phyloP scores from a whole-genome alignment of 768 basidiomycete genomes.

The Coprinopsis strossmayeri region DNA sequence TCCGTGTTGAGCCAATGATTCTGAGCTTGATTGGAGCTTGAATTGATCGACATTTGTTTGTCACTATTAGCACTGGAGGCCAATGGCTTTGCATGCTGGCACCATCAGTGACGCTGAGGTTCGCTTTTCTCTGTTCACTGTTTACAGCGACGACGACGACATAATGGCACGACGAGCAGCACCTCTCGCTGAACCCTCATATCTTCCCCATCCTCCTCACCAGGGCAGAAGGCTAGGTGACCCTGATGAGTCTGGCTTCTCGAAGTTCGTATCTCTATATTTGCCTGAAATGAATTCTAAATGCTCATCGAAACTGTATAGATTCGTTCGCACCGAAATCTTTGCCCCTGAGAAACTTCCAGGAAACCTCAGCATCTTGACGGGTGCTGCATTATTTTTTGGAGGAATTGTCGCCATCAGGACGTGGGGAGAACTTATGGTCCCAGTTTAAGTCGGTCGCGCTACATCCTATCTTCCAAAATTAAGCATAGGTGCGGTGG shows the following conservation, averaged over 20 bases:
- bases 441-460: constrained; percentile 42
- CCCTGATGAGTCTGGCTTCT: constrained; percentile 59
- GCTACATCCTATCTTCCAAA: neutral
- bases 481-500: constrained; percentile 2
- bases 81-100: no score
- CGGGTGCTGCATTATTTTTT: constrained; percentile 59
- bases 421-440: constrained; percentile 73
- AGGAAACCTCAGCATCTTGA: constrained; percentile 68
- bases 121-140: neutral
- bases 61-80: no score
- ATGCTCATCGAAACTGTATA: constrained; percentile 10
- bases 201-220: constrained; percentile 42
- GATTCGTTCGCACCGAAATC: constrained; percentile 57
- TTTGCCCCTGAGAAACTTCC: constrained; percentile 66
- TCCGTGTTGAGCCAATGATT: no score
- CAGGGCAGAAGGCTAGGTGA: constrained; percentile 40
- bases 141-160: constrained; percentile 11
- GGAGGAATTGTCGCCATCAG: constrained; percentile 66
- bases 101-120: no score
- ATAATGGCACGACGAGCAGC: constrained; percentile 63
- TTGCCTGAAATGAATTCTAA: constrained; percentile 20
- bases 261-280: constrained; percentile 22
- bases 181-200: constrained; percentile 48
- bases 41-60: no score
- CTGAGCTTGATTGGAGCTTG: no score